Percentiles rank a stretch among this genome's conserved stretches.
phyloP scores from a whole-genome alignment of 495 filamentous ascomycete genomes.

The Daldinia bambusicola region DNA sequence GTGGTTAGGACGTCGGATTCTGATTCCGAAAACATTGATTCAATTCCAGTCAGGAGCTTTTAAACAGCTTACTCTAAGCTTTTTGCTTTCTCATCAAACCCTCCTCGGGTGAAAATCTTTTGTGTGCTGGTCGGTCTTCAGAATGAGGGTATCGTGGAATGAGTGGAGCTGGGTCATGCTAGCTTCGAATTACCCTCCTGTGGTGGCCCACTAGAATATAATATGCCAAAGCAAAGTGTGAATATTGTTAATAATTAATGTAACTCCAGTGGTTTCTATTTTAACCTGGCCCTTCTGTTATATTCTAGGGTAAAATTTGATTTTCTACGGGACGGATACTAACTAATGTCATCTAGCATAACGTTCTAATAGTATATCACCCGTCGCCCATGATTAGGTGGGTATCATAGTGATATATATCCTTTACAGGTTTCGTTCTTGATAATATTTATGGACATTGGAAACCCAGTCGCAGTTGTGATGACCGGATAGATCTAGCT shows the following conservation, averaged over 20 bases:
- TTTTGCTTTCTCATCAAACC: neutral
- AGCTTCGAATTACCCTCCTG: neutral
- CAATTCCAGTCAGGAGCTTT: slow-evolving; percentile 40
- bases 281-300: neutral
- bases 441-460: too few species aligned
- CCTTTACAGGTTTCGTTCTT: too few species aligned
- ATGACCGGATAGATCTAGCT: neutral
- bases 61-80: neutral
- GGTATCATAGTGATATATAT: too few species aligned
- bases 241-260: slow-evolving; percentile 8
- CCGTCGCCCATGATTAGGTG: too few species aligned
- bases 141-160: slow-evolving; percentile 22
- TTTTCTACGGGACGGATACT: neutral
- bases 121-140: neutral
- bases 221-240: neutral
- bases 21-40: slow-evolving; percentile 43
- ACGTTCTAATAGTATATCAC: too few species aligned
- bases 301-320: neutral
- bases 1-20: slow-evolving; percentile 43
- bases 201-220: neutral
- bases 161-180: slow-evolving; percentile 16
- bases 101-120: neutral
- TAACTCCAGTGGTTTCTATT: neutral
- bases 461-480: too few species aligned
- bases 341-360: too few species aligned